Evolutionary conservation across 768 basidiomycete genomes (phyloP).

Genomic region (Omphalotus guepiniiformis): DNA sequence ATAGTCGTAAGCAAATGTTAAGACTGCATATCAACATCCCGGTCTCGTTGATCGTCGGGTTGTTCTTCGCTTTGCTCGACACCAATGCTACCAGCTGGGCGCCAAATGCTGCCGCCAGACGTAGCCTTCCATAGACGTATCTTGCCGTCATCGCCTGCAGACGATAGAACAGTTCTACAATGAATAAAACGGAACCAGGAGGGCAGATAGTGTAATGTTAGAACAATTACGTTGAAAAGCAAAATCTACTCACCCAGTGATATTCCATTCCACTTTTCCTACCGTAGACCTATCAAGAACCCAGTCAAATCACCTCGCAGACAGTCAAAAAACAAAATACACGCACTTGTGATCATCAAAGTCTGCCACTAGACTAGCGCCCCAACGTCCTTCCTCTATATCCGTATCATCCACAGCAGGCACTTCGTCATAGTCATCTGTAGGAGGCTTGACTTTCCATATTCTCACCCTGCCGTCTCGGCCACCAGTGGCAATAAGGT

Average conservation of each 20-base stretch:
- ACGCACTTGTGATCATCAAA: slow-evolving; percentile 81
- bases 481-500: slow-evolving; percentile 87
- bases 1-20: no score
- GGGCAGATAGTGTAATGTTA: slow-evolving; percentile 1
- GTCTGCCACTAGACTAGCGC: slow-evolving; percentile 72
- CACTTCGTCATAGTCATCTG: slow-evolving; percentile 32
- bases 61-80: no score
- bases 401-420: slow-evolving; percentile 31
- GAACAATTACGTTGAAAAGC: neutral
- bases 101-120: slow-evolving; percentile 76
- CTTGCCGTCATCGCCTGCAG: slow-evolving; percentile 79
- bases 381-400: slow-evolving; percentile 65
- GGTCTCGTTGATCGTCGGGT: no score
- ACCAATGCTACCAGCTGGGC: slow-evolving; percentile 75
- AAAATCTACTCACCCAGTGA: slow-evolving; percentile 57
- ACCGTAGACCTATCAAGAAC: slow-evolving; percentile 53
- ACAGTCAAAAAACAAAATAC: neutral
- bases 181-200: neutral
- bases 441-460: slow-evolving; percentile 74
- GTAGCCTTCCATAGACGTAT: slow-evolving; percentile 85
- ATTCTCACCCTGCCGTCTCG: slow-evolving; percentile 88
- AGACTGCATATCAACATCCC: no score
- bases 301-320: slow-evolving; percentile 1
- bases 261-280: slow-evolving; percentile 91
- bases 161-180: slow-evolving; percentile 73